Percentiles rank a stretch among this genome's conserved stretches.
Conservation (phyloP, 345 rosid species). For the Linum lewisii region DNA sequence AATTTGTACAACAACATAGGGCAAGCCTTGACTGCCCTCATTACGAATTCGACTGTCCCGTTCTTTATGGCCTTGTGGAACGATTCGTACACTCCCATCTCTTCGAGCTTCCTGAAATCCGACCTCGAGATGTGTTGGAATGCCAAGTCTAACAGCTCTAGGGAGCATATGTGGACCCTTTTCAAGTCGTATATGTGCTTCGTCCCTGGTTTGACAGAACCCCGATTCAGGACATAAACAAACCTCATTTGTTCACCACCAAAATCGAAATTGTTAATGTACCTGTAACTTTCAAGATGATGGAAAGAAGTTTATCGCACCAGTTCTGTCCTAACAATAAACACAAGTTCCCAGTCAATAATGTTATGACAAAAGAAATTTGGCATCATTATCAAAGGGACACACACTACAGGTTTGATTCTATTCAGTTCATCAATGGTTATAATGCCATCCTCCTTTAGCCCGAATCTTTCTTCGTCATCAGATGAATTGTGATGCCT, state of each 20-base stretch:
- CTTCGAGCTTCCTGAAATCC: constrained; percentile 22
- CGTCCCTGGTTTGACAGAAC: constrained; percentile 27
- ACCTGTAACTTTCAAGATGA: neutral
- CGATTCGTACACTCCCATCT: constrained; percentile 16
- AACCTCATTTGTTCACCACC: neutral
- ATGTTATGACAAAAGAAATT: neutral
- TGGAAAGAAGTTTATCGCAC: neutral
- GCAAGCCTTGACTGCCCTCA: neutral
- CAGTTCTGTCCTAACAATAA: constrained; percentile 9
- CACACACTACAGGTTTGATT: neutral
- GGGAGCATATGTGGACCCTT: constrained; percentile 20
- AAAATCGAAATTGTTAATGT: neutral
- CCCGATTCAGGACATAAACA: neutral
- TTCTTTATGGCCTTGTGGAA: constrained; percentile 22
- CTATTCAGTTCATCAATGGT: neutral
- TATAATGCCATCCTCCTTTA: neutral
- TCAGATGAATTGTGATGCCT: neutral
- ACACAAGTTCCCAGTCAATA: neutral
- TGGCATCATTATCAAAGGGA: neutral
- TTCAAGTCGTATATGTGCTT: constrained; percentile 12
- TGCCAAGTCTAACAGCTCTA: constrained; percentile 22
- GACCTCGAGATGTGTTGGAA: constrained; percentile 21
- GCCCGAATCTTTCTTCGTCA: neutral
- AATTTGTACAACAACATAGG: neutral
- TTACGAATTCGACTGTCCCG: constrained; percentile 2